A percentile compares a stretch with the other conserved stretches of the same genome.
Evolutionary conservation across 2,329 filamentous ascomycete genomes (phyloP).

Genomic region (Dactylellina drechsleri): DNA sequence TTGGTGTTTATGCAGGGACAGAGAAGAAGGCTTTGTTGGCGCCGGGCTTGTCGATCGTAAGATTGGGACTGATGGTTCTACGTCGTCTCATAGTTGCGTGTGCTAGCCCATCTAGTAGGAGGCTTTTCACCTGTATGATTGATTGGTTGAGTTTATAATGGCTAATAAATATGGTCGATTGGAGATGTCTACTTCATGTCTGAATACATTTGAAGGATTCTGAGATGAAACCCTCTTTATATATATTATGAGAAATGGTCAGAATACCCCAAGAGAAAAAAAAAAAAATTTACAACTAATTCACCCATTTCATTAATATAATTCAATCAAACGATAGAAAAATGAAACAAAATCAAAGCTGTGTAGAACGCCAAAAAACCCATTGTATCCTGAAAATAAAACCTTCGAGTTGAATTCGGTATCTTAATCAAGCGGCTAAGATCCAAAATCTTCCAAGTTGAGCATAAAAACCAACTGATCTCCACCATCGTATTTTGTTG

Average conservation of each 20-base stretch:
- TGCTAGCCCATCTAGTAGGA: background rate
- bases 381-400: conserved; percentile 43
- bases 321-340: conserved; percentile 8
- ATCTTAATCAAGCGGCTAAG: conserved; percentile 11
- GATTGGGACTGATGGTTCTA: conserved; percentile 2
- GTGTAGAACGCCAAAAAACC: conserved; percentile 45
- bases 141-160: background rate
- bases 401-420: background rate
- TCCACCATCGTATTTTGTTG: conserved; percentile 42
- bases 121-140: background rate
- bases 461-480: conserved; percentile 22
- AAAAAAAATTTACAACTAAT: conserved; percentile 21
- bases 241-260: background rate
- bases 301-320: conserved; percentile 33
- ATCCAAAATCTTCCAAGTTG: conserved; percentile 3
- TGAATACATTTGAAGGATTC: conserved; percentile 11
- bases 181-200: conserved; percentile 34
- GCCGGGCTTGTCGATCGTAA: conserved; percentile 16
- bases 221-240: too few species aligned
- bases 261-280: conserved; percentile 25
- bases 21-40: background rate
- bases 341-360: conserved; percentile 1
- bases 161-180: conserved; percentile 16
- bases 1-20: conserved; percentile 25
- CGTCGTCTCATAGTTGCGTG: conserved; percentile 12